A percentile compares a stretch with the other conserved stretches of the same genome.
Evolutionary conservation across 192 early-diverging fungal genomes (phyloP).

Genomic region (Mortierella alpina): DNA sequence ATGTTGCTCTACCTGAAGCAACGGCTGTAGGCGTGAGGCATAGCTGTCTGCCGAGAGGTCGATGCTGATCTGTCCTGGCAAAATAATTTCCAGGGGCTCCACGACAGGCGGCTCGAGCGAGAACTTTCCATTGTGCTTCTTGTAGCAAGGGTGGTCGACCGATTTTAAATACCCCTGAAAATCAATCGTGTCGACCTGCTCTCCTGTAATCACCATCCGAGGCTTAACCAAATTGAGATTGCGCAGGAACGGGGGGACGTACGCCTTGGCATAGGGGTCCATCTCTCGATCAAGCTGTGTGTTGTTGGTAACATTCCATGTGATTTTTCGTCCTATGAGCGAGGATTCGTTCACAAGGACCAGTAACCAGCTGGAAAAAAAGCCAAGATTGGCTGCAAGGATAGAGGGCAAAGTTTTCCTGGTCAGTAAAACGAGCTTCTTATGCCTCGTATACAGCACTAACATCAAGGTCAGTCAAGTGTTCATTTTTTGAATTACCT

Average conservation of each 20-base stretch:
- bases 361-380: constrained; percentile 47
- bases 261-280: constrained; percentile 46
- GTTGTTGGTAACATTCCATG: constrained; percentile 52
- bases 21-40: constrained; percentile 29
- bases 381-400: constrained; percentile 40
- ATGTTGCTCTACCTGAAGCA: constrained; percentile 48
- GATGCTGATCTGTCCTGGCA: constrained; percentile 44
- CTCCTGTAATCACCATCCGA: constrained; percentile 39
- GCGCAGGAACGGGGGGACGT: constrained; percentile 28
- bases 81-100: constrained; percentile 35
- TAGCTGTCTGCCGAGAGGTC: constrained; percentile 47
- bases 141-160: constrained; percentile 40
- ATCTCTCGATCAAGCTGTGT: constrained; percentile 46
- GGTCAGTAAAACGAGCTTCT: neutral
- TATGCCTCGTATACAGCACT: neutral
- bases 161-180: constrained; percentile 39
- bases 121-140: constrained; percentile 49
- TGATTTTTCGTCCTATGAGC: constrained; percentile 40
- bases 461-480: neutral
- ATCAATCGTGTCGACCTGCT: constrained; percentile 40
- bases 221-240: constrained; percentile 35
- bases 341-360: constrained; percentile 46
- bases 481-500: constrained; percentile 16
- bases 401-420: neutral
- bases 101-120: constrained; percentile 37